A percentile compares a stretch with the other conserved stretches of the same genome.
Evolutionary conservation across 2,329 filamentous ascomycete genomes (phyloP).

Genomic region (Colletotrichum magnum): DNA sequence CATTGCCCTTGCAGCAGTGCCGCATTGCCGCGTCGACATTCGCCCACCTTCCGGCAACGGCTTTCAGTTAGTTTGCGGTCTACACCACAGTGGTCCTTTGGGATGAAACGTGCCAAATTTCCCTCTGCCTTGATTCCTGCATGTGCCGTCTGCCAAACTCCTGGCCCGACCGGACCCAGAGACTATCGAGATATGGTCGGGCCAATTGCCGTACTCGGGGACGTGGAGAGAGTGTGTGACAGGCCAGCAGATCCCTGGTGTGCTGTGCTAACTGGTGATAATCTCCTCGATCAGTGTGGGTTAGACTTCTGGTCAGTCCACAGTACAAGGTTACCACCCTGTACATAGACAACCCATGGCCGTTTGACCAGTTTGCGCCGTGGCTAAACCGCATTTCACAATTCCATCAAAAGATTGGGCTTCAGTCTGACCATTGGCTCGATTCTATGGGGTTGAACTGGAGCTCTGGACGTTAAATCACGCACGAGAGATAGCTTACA

Average conservation of each 20-base stretch:
- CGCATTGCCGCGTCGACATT: constrained; percentile 18
- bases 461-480: constrained; percentile 10
- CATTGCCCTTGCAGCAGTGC: constrained; percentile 9
- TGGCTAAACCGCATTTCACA: background rate
- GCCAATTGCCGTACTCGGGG: constrained; percentile 27
- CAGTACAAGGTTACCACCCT: constrained; percentile 15
- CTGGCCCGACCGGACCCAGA: background rate
- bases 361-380: background rate
- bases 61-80: background rate
- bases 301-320: background rate
- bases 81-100: constrained; percentile 1
- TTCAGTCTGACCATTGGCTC: background rate
- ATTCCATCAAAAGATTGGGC: background rate
- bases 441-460: background rate
- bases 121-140: constrained; percentile 37
- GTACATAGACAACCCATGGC: constrained; percentile 1
- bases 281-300: constrained; percentile 21
- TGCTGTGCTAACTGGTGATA: constrained; percentile 12
- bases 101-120: constrained; percentile 30
- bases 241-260: background rate
- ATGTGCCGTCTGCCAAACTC: background rate
- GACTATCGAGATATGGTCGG: constrained; percentile 22
- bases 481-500: background rate
- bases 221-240: constrained; percentile 15
- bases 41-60: background rate